Conservation (phyloP, 208 protist species). For the Wallacemonas sp. region DNA sequence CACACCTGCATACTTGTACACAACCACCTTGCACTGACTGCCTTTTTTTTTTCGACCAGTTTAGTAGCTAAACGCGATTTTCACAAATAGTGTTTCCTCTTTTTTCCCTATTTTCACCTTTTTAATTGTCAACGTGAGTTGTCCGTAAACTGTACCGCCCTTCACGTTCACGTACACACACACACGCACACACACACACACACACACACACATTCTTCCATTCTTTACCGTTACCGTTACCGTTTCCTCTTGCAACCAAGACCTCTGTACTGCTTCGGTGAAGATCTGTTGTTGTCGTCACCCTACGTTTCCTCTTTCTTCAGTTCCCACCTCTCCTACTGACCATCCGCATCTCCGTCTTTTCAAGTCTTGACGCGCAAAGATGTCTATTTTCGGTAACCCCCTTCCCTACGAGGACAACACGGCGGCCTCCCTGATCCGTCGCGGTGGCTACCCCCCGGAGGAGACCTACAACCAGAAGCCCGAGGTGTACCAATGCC, state of each 20-base stretch:
- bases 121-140: no score
- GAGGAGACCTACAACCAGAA: conserved; percentile 81
- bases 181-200: no score
- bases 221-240: no score
- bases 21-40: not conserved
- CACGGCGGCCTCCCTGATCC: conserved; percentile 86
- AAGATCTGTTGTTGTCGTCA: no score
- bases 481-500: conserved; percentile 80
- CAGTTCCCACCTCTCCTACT: no score
- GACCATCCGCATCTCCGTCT: not conserved
- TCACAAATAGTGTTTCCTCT: not conserved
- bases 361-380: not conserved
- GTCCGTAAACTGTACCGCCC: no score
- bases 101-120: conserved; percentile 1
- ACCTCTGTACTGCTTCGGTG: no score
- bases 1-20: no score
- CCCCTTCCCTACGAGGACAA: conserved; percentile 88
- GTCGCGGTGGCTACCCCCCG: conserved; percentile 79
- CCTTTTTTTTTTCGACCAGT: conserved; percentile 12
- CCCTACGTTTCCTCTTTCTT: no score
- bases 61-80: conserved; percentile 11
- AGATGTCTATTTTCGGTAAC: conserved; percentile 87
- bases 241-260: no score
- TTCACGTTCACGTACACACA: no score
- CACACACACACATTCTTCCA: no score